Evolutionary conservation across 1,139 yeast species (phyloP), one percentile per base, ranked within the genome.

Genomic region (Blastobotrys capitulatus): DNA sequence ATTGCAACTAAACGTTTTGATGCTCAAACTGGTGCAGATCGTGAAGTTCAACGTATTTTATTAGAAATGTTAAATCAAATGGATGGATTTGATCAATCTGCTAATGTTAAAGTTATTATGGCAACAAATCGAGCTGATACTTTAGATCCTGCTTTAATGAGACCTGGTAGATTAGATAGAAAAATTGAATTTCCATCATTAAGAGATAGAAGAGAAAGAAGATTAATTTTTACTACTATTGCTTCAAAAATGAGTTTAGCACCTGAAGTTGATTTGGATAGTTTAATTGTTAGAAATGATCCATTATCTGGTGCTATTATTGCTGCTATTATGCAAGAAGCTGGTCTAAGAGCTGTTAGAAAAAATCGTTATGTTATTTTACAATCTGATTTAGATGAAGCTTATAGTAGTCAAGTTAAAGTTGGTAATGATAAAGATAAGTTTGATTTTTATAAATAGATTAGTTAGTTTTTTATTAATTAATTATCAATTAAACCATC

Each of bases 271-370:
- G 99, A 94, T 66, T 78, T 94, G 62, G 98, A 94, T 70, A 85
- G 97, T 25, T 78, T 94, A 60, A 92, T 94, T 60, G 82, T 89
- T 61, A 85, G 98, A 69, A 94, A 94, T 66, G 98, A 92, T 67
- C 96, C 98, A 40, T 76, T 94, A 54, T 86, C 96, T 38, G 99
- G 99, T 62, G 98, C 99, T 7, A 81, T 90, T 53, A 94, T 94
- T 66, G 97, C 98, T 31, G 98, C 98, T 26, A 92, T 94, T 60
- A 92, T 94, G 98, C 98, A 94, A 77, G 99, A 94, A 72, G 99
- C 99, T 27, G 99, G 99, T 57, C 78, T 94, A 60, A 81, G 97
- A 61, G 99, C 99, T 0, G 97, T 94, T 46, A 84, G 99, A 54
- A 92, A 92, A 75, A 92, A 92, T 70, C 82, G 99, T 71, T 92